Base-by-base conservation (phyloP, 768 basidiomycete genomes). In the Agaricus subrufescens region DNA sequence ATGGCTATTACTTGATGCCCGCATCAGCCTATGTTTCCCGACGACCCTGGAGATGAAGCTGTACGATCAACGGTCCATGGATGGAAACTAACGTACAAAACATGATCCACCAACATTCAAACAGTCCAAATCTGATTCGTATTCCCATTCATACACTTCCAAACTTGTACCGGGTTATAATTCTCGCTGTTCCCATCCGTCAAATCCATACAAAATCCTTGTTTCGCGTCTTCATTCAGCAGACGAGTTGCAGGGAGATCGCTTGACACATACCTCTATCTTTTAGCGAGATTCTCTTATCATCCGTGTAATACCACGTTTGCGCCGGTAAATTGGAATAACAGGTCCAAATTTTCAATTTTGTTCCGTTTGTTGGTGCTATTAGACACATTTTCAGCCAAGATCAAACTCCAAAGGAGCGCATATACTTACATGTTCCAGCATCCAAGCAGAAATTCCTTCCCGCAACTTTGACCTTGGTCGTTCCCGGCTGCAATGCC, bases 391-490 rank as follows among this genome's bases (percentile, higher is more conserved):
- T 25, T 3, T 46, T 43, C 11, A 48, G 37, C 19, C 27, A 14
- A 8, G 39, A 44, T 37, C 11, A 0, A 59, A 25, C 7, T 29
- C 43, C 19, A 30, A 25, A 10, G 49, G 54, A 12, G 25, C 43
- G 44, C 26, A 29, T 27, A 15, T 25, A 63, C 65, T 55, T 48
- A 66, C 63, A 53, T 30, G 60, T 55, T 25, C 70, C 67, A 3
- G 67, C 69, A 40, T 71, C 69, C 30, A 70, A 58, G 45, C 69
- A 69, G 48, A 58, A 69, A 26, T 62, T 57, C 26, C 54, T 56
- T 5, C 62, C 63, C 9, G 64, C 62, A 0, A 67, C 44, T n/a
- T 61, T 63, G 31, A 68, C 63, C 52, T 64, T 58, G 1, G 69
- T 70, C 49, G 55, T 60, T 5, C 56, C 67, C 1, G 58, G 54